A percentile compares a stretch with the other conserved stretches of the same genome.
Evolutionary conservation across 768 basidiomycete species (phyloP).

Genomic region (Xanthoconium purpureum): DNA sequence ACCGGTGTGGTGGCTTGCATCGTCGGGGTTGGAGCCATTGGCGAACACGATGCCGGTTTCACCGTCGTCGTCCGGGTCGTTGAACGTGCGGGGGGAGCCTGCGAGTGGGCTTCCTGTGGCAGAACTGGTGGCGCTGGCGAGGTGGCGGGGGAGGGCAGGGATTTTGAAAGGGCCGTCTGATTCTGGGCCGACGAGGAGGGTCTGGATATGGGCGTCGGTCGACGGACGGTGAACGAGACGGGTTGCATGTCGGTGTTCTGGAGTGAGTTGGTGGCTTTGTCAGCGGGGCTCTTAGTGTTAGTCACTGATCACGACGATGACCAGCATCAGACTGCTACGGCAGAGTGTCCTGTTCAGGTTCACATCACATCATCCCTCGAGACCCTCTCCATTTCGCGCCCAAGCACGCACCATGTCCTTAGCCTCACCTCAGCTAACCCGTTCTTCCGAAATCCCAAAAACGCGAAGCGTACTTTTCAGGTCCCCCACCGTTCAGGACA

Average conservation of each 20-base stretch:
- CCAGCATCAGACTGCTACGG: background rate
- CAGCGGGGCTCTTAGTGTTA: background rate
- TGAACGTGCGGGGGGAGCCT: conserved; percentile 42
- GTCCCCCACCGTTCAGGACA: conserved; percentile 49
- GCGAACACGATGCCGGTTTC: conserved; percentile 26
- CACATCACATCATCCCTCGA: background rate
- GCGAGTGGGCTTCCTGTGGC: conserved; percentile 56
- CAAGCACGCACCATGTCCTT: background rate
- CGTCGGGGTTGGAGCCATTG: conserved; percentile 22
- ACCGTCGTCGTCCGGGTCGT: conserved; percentile 27
- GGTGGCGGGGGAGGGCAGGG: conserved; percentile 59
- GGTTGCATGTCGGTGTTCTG: background rate
- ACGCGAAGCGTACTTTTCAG: conserved; percentile 48
- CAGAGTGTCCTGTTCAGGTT: background rate
- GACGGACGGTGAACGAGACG: conserved; percentile 82
- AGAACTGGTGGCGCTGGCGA: conserved; percentile 39
- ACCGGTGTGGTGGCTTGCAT: conserved; percentile 31
- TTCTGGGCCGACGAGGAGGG: conserved; percentile 62
- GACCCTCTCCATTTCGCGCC: background rate
- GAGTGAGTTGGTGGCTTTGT: background rate
- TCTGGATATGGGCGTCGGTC: conserved; percentile 69
- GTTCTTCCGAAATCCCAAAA: conserved; percentile 41
- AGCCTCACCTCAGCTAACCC: conserved; percentile 24
- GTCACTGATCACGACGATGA: background rate
- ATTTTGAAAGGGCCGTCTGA: conserved; percentile 58